phyloP scores from a whole-genome alignment of 2,329 filamentous ascomycete genomes.

The Ramularia endophylla region DNA sequence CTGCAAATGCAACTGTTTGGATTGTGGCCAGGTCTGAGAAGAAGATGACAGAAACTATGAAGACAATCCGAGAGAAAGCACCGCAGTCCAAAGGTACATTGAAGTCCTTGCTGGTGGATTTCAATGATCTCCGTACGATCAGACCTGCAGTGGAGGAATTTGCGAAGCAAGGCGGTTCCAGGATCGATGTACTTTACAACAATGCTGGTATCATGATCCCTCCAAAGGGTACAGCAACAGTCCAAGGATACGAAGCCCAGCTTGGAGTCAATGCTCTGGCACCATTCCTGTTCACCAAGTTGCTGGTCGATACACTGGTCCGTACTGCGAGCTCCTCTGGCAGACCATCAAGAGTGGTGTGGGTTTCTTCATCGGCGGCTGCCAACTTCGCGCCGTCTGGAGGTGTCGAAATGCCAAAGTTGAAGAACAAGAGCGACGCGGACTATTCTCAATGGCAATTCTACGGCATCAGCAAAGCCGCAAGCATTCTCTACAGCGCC shows the following conservation, averaged over 20 bases:
- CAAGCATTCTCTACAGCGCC: not conserved
- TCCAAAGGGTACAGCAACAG: slow-evolving; percentile 29
- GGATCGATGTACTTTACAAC: slow-evolving; percentile 11
- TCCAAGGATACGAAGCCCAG: slow-evolving; percentile 30
- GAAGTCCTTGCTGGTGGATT: not conserved
- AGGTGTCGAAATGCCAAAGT: not conserved
- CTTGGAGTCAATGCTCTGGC: slow-evolving; percentile 32
- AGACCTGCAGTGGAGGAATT: slow-evolving; percentile 31
- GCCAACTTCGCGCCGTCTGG: not conserved
- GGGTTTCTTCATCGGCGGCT: not conserved
- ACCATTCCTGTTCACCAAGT: slow-evolving; percentile 27
- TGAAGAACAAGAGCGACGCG: not conserved
- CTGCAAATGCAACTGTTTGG: too few species aligned
- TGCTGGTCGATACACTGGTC: slow-evolving; percentile 22
- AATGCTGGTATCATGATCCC: slow-evolving; percentile 23
- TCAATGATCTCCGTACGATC: slow-evolving; percentile 21
- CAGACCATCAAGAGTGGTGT: not conserved
- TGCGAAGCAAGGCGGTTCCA: slow-evolving; percentile 26
- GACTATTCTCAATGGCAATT: not conserved
- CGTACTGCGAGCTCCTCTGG: slow-evolving; percentile 20
- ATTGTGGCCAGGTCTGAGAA: too few species aligned
- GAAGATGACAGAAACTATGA: too few species aligned
- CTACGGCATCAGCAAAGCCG: not conserved
- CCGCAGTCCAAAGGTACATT: too few species aligned
- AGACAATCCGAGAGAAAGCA: too few species aligned